Conservation (phyloP, 1,284 basidiomycete species). For the Mycosarcoma mackinlayi region DNA sequence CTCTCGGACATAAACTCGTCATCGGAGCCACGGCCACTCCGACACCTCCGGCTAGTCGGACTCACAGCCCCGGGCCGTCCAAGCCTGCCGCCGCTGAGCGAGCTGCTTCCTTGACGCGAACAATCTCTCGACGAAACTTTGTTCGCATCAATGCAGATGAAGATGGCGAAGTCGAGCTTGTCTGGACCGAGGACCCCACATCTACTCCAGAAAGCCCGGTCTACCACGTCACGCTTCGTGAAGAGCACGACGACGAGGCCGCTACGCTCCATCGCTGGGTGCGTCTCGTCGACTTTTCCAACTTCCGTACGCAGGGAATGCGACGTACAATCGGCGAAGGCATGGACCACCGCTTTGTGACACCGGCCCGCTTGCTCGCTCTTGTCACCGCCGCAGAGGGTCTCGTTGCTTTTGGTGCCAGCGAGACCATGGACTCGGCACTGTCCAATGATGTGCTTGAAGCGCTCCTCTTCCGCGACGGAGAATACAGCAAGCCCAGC, state of each 20-base stretch:
- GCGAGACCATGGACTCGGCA: conserved; percentile 66
- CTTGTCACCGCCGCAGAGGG: conserved; percentile 62
- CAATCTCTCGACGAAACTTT: conserved; percentile 18
- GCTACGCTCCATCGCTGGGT: conserved; percentile 49
- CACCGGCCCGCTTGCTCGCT: conserved; percentile 78
- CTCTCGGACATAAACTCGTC: conserved; percentile 53
- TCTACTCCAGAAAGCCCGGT: conserved; percentile 40
- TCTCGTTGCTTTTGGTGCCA: conserved; percentile 64
- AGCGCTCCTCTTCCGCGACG: conserved; percentile 64
- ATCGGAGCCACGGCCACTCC: conserved; percentile 30
- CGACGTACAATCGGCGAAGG: conserved; percentile 90
- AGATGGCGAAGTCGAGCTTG: conserved; percentile 53
- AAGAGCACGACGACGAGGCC: conserved; percentile 38
- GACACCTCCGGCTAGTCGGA: conserved; percentile 32
- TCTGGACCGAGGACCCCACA: conserved; percentile 55
- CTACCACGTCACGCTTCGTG: conserved; percentile 53
- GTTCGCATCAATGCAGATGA: conserved; percentile 44
- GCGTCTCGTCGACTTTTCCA: conserved; percentile 76
- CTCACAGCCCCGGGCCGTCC: conserved; percentile 35
- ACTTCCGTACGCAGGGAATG: conserved; percentile 94
- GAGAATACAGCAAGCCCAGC: conserved; percentile 56
- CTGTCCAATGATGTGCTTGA: conserved; percentile 64
- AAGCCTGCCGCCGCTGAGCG: conserved; percentile 9
- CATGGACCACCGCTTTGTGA: conserved; percentile 89
- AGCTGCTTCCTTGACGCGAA: conserved; percentile 17